phyloP scores from a whole-genome alignment of 139 green algal species.

The Coelastrella sp. region DNA sequence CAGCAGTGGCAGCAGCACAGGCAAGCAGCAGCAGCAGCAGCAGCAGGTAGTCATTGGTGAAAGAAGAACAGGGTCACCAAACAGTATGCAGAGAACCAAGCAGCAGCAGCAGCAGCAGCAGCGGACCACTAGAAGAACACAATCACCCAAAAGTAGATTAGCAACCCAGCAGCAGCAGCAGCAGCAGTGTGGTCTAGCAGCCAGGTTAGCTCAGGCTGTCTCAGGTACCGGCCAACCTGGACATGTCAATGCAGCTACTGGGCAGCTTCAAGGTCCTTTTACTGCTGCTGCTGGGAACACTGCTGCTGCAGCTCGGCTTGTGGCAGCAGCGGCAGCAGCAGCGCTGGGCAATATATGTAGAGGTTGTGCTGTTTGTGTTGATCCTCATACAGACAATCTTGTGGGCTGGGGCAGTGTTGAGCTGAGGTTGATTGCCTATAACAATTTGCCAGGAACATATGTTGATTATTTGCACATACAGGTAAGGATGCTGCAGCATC shows the following conservation, averaged over 20 bases:
- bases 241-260: neutral
- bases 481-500: too few relatives aligned
- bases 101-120: neutral
- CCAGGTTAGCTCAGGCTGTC: neutral
- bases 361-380: slow-evolving; percentile 14
- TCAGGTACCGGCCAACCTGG: neutral
- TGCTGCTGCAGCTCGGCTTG: neutral
- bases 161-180: slow-evolving; percentile 23
- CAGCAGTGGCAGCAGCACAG: neutral
- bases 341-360: neutral
- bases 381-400: neutral
- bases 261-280: neutral
- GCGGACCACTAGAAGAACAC: neutral
- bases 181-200: neutral
- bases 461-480: slow-evolving; percentile 4
- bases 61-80: neutral
- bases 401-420: neutral
- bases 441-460: slow-evolving; percentile 29
- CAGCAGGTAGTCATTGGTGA: neutral
- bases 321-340: slow-evolving; percentile 32
- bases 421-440: slow-evolving; percentile 15
- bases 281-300: slow-evolving; percentile 7
- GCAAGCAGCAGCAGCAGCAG: neutral
- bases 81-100: too few relatives aligned
- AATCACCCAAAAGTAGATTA: neutral